phyloP scores from a whole-genome alignment of 345 rosid species.

The Pistacia integerrima region DNA sequence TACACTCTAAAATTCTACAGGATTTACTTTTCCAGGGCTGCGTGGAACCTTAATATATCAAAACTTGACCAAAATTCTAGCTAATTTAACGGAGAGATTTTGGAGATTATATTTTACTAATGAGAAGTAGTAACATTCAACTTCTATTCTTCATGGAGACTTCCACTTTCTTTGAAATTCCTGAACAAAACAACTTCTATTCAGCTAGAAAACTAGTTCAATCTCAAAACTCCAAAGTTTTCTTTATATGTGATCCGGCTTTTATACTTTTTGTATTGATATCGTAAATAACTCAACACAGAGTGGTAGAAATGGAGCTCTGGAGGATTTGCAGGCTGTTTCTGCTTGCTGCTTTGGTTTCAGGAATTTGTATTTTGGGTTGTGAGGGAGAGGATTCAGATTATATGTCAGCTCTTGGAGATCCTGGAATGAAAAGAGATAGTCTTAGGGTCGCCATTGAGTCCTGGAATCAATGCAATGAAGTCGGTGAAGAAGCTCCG shows the following conservation, averaged over 20 bases:
- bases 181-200: background rate
- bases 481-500: conserved; percentile 36
- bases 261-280: too few species aligned
- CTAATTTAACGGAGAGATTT: too few species aligned
- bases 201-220: background rate
- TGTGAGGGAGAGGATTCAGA: background rate
- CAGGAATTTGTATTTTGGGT: background rate
- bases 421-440: conserved; percentile 43
- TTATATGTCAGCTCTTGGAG: conserved; percentile 32
- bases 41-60: too few species aligned
- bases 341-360: background rate
- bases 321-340: background rate
- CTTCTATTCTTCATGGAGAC: background rate
- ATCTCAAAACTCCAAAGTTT: too few species aligned
- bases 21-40: too few species aligned
- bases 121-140: background rate
- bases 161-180: background rate
- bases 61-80: too few species aligned
- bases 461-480: conserved; percentile 44
- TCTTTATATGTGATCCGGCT: background rate
- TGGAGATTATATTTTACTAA: too few species aligned
- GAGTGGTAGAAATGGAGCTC: background rate
- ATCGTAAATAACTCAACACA: background rate
- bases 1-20: too few species aligned
- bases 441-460: conserved; percentile 33